Evolutionary conservation across 2,329 filamentous ascomycete species (phyloP).

Genomic region (Aspergillus floridensis): DNA sequence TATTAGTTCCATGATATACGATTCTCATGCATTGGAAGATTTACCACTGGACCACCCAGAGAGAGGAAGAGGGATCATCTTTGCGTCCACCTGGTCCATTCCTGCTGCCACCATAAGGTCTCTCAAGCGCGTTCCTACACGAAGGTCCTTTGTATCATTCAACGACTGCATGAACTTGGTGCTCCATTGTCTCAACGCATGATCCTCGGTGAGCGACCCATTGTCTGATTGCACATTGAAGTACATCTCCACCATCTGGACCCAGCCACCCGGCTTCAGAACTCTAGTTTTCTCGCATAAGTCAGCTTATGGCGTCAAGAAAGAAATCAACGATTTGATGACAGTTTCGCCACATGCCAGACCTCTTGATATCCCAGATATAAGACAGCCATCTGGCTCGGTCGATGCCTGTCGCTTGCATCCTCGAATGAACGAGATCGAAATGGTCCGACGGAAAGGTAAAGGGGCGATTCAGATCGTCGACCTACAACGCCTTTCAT

Average conservation of each 20-base stretch:
- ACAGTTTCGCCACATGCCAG: slow-evolving; percentile 17
- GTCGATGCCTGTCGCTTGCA: slow-evolving; percentile 62
- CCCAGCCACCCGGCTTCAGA: slow-evolving; percentile 74
- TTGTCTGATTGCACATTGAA: slow-evolving; percentile 83
- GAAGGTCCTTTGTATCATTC: slow-evolving; percentile 64
- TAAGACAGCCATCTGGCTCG: slow-evolving; percentile 71
- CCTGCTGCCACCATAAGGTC: slow-evolving; percentile 60
- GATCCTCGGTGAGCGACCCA: slow-evolving; percentile 67
- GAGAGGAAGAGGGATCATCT: slow-evolving; percentile 65
- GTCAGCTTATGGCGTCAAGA: slow-evolving; percentile 5
- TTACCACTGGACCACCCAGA: slow-evolving; percentile 68
- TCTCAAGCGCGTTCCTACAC: slow-evolving; percentile 61
- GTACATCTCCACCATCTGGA: slow-evolving; percentile 85
- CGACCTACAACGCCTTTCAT: slow-evolving; percentile 47
- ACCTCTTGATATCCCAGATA: slow-evolving; percentile 67
- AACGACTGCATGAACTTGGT: slow-evolving; percentile 61
- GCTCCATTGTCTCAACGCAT: slow-evolving; percentile 67
- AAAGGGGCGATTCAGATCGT: slow-evolving; percentile 68
- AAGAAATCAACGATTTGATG: not conserved
- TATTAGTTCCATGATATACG: slow-evolving; percentile 19
- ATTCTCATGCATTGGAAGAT: slow-evolving; percentile 17
- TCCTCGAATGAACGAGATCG: slow-evolving; percentile 77
- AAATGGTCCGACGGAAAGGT: slow-evolving; percentile 70
- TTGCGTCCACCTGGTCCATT: slow-evolving; percentile 65
- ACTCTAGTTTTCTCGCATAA: slow-evolving; percentile 24